Conservation (phyloP, 371 early-diverging fungal species). For the Actinomortierella wolfii region DNA sequence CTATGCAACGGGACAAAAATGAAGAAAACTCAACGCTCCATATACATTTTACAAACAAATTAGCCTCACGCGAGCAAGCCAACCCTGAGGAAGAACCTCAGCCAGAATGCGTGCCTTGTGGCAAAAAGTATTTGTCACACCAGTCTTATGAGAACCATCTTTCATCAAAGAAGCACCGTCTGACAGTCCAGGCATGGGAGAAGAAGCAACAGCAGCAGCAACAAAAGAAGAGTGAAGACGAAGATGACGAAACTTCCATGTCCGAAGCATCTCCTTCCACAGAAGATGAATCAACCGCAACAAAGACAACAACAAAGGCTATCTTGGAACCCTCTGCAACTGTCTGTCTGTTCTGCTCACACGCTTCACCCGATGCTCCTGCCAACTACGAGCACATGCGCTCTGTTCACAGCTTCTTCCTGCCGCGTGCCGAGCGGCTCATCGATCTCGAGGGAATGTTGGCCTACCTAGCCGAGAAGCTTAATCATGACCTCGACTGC, state of each 20-base stretch:
- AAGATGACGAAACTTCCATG: not conserved
- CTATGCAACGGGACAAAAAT: too few relatives aligned
- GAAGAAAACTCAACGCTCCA: too few relatives aligned
- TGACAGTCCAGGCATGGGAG: constrained; percentile 29
- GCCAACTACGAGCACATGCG: constrained; percentile 67
- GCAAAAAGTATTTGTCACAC: constrained; percentile 61
- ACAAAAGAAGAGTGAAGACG: not conserved
- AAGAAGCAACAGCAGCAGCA: constrained; percentile 35
- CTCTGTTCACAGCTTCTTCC: constrained; percentile 63
- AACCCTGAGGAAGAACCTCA: constrained; percentile 27
- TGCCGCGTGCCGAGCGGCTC: constrained; percentile 66
- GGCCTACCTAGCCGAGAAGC: constrained; percentile 63
- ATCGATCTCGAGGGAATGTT: constrained; percentile 63
- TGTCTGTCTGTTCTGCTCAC: constrained; percentile 53
- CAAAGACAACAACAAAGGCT: not conserved
- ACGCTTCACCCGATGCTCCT: constrained; percentile 16
- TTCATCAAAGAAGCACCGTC: constrained; percentile 66
- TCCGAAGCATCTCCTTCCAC: not conserved
- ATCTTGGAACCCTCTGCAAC: constrained; percentile 23
- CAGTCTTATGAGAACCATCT: constrained; percentile 66
- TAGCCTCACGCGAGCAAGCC: constrained; percentile 41
- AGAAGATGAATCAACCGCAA: not conserved
- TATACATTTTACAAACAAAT: not conserved
- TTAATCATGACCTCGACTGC: constrained; percentile 61
- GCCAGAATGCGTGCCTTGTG: constrained; percentile 46